A percentile compares a stretch with the other conserved stretches of the same genome.
These are phyloP conservation scores for Cercospora zeae-maydis DNA, from an alignment of 2,329 filamentous ascomycete species.

Conservation along the genomic window DNA sequence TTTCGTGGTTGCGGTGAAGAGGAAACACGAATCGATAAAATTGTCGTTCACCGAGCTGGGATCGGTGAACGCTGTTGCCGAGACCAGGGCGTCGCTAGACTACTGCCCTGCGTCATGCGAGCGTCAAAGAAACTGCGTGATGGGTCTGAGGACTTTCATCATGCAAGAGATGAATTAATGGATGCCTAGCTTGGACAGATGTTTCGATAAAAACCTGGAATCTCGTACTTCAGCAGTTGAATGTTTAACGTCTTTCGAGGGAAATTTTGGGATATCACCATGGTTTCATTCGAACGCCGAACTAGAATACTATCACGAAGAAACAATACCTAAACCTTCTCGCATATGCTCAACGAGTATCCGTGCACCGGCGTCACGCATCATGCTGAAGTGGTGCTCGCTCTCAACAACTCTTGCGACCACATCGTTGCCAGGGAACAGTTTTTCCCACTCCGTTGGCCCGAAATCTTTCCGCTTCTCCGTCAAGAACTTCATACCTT, in stretches of 20 bases:
- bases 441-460: slow-evolving; percentile 47
- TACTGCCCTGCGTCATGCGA: neutral
- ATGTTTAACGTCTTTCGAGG: no score
- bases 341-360: slow-evolving; percentile 4
- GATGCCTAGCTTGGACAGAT: no score
- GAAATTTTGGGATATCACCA: neutral
- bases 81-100: neutral
- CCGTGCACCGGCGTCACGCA: slow-evolving; percentile 27
- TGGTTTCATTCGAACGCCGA: neutral
- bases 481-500: slow-evolving; percentile 50
- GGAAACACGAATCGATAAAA: neutral
- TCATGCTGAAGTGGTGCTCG: slow-evolving; percentile 43
- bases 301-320: neutral
- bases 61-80: neutral
- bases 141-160: neutral
- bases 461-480: slow-evolving; percentile 49
- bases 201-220: no score
- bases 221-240: no score
- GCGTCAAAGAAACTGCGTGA: neutral
- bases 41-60: neutral
- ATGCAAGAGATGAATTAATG: neutral
- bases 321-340: neutral
- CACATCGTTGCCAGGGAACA: slow-evolving; percentile 41
- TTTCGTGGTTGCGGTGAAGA: neutral
- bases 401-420: slow-evolving; percentile 34